Evolutionary conservation across 2,329 filamentous ascomycete species (phyloP).

Genomic region (Neonectria hederae): DNA sequence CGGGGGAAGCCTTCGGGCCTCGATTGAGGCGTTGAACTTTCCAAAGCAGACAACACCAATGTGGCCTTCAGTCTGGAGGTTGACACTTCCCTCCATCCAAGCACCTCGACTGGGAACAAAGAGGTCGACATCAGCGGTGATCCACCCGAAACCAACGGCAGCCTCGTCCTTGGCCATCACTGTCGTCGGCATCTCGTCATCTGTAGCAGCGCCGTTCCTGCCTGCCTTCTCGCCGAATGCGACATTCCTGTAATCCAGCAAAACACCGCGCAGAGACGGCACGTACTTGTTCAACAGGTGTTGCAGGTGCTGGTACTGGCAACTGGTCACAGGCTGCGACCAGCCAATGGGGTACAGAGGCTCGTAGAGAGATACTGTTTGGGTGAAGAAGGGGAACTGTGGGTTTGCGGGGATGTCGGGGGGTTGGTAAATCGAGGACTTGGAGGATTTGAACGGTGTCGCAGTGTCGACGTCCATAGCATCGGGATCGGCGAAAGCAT

Average conservation of each 20-base stretch:
- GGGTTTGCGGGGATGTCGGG: constrained; percentile 51
- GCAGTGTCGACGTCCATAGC: constrained; percentile 54
- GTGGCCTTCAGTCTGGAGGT: constrained; percentile 88
- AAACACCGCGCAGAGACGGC: constrained; percentile 75
- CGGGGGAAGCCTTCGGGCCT: constrained; percentile 76
- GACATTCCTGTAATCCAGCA: constrained; percentile 77
- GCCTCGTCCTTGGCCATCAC: constrained; percentile 77
- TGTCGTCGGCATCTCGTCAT: constrained; percentile 58
- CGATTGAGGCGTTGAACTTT: constrained; percentile 90
- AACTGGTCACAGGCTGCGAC: constrained; percentile 73
- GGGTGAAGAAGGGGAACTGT: constrained; percentile 77
- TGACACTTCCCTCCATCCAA: constrained; percentile 82
- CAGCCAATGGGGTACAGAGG: constrained; percentile 77
- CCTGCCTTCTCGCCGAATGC: constrained; percentile 69
- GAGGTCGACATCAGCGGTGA: constrained; percentile 86
- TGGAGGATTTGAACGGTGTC: constrained; percentile 39
- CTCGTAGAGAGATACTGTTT: constrained; percentile 83
- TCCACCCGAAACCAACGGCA: constrained; percentile 85
- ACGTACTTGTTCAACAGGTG: constrained; percentile 82
- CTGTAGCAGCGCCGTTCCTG: constrained; percentile 56
- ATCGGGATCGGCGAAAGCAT: constrained; percentile 40
- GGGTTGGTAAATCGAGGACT: constrained; percentile 50
- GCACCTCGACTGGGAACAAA: constrained; percentile 80
- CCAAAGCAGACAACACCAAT: constrained; percentile 90
- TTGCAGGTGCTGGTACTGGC: constrained; percentile 78